Conservation (phyloP, 805 yeast species). For the Clavispora asparagi region DNA sequence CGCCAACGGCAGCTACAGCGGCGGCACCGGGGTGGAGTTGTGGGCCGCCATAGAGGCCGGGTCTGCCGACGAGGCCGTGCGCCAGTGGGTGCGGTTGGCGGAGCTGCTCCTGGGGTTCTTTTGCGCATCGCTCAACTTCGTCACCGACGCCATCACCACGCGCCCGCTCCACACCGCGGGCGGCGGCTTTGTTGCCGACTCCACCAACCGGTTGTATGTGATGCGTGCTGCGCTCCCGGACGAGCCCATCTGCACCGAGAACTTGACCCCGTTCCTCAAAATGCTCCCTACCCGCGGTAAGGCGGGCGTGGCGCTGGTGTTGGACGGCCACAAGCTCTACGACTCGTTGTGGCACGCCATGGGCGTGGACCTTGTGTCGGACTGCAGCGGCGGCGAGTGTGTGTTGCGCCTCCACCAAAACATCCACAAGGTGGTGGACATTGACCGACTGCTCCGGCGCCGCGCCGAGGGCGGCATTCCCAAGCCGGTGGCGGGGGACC, state of each 20-base stretch:
- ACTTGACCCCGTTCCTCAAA: slow-evolving; percentile 88
- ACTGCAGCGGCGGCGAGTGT: slow-evolving; percentile 43
- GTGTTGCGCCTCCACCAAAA: slow-evolving; percentile 54
- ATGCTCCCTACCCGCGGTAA: slow-evolving; percentile 88
- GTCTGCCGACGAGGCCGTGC: slow-evolving; percentile 47
- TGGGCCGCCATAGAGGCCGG: slow-evolving; percentile 81
- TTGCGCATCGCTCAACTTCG: slow-evolving; percentile 90
- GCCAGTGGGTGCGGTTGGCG: slow-evolving; percentile 66
- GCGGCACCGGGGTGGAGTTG: slow-evolving; percentile 93
- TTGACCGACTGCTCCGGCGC: slow-evolving; percentile 62
- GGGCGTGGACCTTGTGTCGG: slow-evolving; percentile 73
- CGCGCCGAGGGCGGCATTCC: slow-evolving; percentile 64
- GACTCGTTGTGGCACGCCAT: slow-evolving; percentile 93
- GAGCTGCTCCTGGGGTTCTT: slow-evolving; percentile 84
- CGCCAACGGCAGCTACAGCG: slow-evolving; percentile 60
- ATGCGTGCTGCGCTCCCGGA: slow-evolving; percentile 86
- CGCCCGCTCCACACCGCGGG: slow-evolving; percentile 45
- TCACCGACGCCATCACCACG: slow-evolving; percentile 75
- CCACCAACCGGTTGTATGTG: slow-evolving; percentile 42
- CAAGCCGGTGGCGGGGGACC: slow-evolving; percentile 64
- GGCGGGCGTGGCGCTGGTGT: slow-evolving; percentile 76
- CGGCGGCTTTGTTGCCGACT: slow-evolving; percentile 16
- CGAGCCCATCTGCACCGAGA: slow-evolving; percentile 96
- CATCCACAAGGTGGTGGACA: slow-evolving; percentile 68
- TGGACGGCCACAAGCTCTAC: slow-evolving; percentile 87